phyloP scores from a whole-genome alignment of 495 filamentous ascomycete genomes.

The Lophiotrema nucula region DNA sequence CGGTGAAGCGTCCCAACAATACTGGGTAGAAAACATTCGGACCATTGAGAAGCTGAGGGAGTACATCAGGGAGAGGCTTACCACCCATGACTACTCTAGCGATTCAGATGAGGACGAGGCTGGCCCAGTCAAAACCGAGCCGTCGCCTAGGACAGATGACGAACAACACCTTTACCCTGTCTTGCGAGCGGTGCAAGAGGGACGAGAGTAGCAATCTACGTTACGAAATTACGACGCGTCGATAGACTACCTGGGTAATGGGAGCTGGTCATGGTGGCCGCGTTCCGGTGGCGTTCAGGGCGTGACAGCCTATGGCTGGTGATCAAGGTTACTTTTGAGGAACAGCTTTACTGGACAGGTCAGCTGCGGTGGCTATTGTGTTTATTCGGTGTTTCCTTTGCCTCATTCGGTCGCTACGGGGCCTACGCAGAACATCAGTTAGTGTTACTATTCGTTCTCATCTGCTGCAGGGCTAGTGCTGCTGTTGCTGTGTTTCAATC shows the following conservation, averaged over 20 bases:
- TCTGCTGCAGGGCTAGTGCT: too few relatives aligned
- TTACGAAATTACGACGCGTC: not conserved
- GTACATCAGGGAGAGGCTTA: conserved; percentile 63
- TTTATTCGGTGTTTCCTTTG: too few relatives aligned
- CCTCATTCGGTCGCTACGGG: too few relatives aligned
- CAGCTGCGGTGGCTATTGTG: too few relatives aligned
- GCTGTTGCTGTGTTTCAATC: too few relatives aligned
- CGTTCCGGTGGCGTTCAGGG: conserved; percentile 5
- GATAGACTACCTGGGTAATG: too few relatives aligned
- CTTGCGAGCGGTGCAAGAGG: conserved; percentile 33
- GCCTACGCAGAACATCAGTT: too few relatives aligned
- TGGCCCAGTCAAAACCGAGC: conserved; percentile 4
- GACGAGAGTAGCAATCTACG: conserved; percentile 19
- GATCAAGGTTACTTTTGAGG: too few relatives aligned
- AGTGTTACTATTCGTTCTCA: too few relatives aligned
- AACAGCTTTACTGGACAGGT: too few relatives aligned
- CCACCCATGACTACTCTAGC: conserved; percentile 61
- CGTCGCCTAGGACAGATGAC: conserved; percentile 16
- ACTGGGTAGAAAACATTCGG: conserved; percentile 82
- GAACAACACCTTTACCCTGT: conserved; percentile 38
- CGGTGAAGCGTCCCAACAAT: conserved; percentile 53
- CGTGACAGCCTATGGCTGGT: not conserved
- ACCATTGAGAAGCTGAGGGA: conserved; percentile 72
- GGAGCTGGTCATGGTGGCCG: too few relatives aligned
- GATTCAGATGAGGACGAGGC: conserved; percentile 31